Percentiles rank a stretch among this genome's conserved stretches.
Evolutionary conservation across 2,329 filamentous ascomycete species (phyloP).

Genomic region (Hortaea werneckii): DNA sequence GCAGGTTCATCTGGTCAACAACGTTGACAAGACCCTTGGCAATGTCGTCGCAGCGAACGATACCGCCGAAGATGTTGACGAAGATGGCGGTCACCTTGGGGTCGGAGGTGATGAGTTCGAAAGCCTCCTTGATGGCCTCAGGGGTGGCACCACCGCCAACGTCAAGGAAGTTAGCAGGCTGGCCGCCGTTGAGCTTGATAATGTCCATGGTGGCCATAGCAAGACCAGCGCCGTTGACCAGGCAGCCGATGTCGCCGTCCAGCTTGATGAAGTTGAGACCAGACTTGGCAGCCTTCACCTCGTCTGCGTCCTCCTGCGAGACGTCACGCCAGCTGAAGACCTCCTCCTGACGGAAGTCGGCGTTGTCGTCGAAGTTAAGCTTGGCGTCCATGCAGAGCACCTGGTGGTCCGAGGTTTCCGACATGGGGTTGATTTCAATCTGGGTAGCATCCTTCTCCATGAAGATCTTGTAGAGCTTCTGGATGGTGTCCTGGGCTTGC

Average conservation of each 20-base stretch:
- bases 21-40: slow-evolving; percentile 93
- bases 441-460: slow-evolving; percentile 96
- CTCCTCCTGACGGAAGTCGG: slow-evolving; percentile 95
- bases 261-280: slow-evolving; percentile 99
- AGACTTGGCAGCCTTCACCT: slow-evolving; percentile 89
- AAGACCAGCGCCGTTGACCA: slow-evolving; percentile 97
- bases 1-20: slow-evolving; percentile 86
- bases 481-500: slow-evolving; percentile 89
- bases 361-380: slow-evolving; percentile 97
- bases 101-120: slow-evolving; percentile 97
- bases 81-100: slow-evolving; percentile 98
- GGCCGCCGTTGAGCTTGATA: slow-evolving; percentile 97
- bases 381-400: slow-evolving; percentile 99
- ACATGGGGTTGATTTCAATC: slow-evolving; percentile 99
- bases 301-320: slow-evolving; percentile 91
- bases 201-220: slow-evolving; percentile 99
- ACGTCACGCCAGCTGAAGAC: slow-evolving; percentile 89
- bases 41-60: slow-evolving; percentile 95
- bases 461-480: slow-evolving; percentile 99
- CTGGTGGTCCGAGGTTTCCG: slow-evolving; percentile 95
- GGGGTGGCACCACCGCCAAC: slow-evolving; percentile 96
- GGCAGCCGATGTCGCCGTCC: slow-evolving; percentile 96
- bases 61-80: slow-evolving; percentile 99
- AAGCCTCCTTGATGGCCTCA: slow-evolving; percentile 91
- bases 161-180: slow-evolving; percentile 96